Base-by-base conservation (phyloP, 2,329 filamentous ascomycete genomes). In the Venturia aucupariae region DNA sequence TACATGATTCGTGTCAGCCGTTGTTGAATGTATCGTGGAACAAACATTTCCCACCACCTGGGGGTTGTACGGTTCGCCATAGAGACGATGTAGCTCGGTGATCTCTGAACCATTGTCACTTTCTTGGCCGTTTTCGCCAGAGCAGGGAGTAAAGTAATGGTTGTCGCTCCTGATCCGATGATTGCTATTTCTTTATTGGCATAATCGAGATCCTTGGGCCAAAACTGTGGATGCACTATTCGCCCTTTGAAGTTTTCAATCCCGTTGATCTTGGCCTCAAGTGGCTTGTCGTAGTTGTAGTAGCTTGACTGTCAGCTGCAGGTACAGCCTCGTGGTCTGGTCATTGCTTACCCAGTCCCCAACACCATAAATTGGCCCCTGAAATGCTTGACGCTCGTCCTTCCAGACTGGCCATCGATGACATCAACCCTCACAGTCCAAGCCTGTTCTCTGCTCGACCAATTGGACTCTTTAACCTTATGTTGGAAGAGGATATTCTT, bases 41-140 rank as follows among this genome's bases (percentile, higher is more conserved):
- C 19, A 17, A 65, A 22, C 41, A 39, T 39, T 22, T 62, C 44
- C 46, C 64, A 60, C 30, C 35, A 32, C 32, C 30, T 60, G 5
- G 22, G 32, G 11, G 51, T 48, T 11, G 46, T 57, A 67, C 62
- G 71, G 68, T 64, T 70, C 0, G 81, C 75, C 1, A 85, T 68
- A 17, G 82, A 77, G 54, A 88, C 68, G 64, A 92, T 81, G 70
- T 90, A 92, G 0, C 82, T 83, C 0, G 91, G 91, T 59, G 86
- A 90, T 65, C 91, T 85, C 75, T 95, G 90, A 2, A 95, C 81
- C 84, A 93, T 90, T 1, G 89, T 93, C 30, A 92, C 85, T 19
- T 83, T 81, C 4, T 75, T 76, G 4, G 89, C 89, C 46, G 82
- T 83, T 57, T 88, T 77, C 0, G 86, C 84, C 55, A 95, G 75